Conservation (phyloP, 2,329 filamentous ascomycete species). For the Escovopsis sp. region DNA sequence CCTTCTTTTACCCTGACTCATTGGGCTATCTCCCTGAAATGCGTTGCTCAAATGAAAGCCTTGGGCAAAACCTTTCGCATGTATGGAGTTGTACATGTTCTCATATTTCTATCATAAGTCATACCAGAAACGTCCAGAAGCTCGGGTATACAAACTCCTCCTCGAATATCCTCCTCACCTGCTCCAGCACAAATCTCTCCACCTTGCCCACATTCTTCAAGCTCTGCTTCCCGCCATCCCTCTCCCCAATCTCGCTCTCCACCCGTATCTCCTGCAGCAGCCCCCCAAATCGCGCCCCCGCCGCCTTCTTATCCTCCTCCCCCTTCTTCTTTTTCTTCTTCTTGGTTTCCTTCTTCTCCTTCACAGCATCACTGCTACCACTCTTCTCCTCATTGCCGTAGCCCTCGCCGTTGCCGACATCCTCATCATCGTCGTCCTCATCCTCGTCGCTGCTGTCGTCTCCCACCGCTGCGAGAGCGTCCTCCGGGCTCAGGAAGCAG, state of each 20-base stretch:
- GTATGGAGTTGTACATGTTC: background rate
- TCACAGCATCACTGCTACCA: too few relatives aligned
- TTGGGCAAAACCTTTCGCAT: background rate
- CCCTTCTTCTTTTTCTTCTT: too few relatives aligned
- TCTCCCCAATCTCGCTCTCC: slow-evolving; percentile 92
- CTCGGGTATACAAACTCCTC: slow-evolving; percentile 98
- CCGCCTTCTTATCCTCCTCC: slow-evolving; percentile 10
- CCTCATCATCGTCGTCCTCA: slow-evolving; percentile 9
- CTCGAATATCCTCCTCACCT: slow-evolving; percentile 93
- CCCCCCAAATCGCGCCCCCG: slow-evolving; percentile 41
- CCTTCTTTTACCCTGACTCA: background rate
- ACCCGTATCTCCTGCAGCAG: slow-evolving; percentile 86
- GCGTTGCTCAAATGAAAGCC: too few relatives aligned
- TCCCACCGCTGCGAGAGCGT: slow-evolving; percentile 60
- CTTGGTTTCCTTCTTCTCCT: slow-evolving; percentile 8
- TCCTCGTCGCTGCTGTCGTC: slow-evolving; percentile 28
- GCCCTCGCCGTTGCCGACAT: slow-evolving; percentile 4
- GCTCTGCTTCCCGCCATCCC: slow-evolving; percentile 82
- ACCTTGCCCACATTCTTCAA: slow-evolving; percentile 98
- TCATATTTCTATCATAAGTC: slow-evolving; percentile 7
- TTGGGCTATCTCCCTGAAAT: background rate
- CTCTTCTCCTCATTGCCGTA: too few relatives aligned
- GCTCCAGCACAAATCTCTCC: slow-evolving; percentile 90
- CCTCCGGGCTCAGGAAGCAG: slow-evolving; percentile 85
- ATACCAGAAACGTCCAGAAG: slow-evolving; percentile 95